Base-by-base conservation (phyloP, 495 filamentous ascomycete species). In the Cenococcum geophilum region DNA sequence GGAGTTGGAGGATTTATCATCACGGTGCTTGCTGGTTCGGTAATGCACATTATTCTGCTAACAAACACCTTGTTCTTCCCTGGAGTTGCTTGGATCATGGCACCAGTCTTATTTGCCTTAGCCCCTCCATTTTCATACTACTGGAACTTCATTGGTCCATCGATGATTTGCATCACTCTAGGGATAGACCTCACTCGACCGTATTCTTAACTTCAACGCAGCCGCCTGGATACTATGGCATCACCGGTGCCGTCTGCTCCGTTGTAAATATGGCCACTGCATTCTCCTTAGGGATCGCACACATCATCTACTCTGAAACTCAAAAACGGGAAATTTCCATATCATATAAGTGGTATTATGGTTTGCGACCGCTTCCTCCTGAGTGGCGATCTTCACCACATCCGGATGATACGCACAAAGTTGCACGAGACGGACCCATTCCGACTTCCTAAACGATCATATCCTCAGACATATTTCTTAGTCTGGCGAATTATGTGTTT, bases 171-270 rank as follows among this genome's bases (percentile, higher is more conserved):
- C 63, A 85, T 83, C 2, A 95, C 91, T 0, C 76, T 92, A 37
- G 91, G 87, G 5, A 86, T 95, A 50, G 91, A 96, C 67, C 85
- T 93, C 61, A 88, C 84, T 82, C 87, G 40, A 93, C 91, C 68
- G 83, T 95, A 50, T 95, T 93, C 70, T 63, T 69, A 48, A 52
- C 49, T 16, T 52, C 49, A 16, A 25, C 49, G 5, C 49, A 52
- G 16, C 49, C 49, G 9, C 49, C 25, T 16, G 49, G 25, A 16
- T 52, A 23, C 49, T 20, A 52, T 16, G 49, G 49, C 14, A 32
- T 52, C 0, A 20, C 49, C 14, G 49, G 49, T 23, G 49, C 49
- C 16, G 49, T 52, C 4, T 52, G 49, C 49, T 52, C 49, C 10
- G 25, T 23, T 16, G 49, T 52, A 23, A 52, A 52, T 16, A 2